Base-by-base conservation (phyloP, 306 rosid species). In the Geum urbanum region DNA sequence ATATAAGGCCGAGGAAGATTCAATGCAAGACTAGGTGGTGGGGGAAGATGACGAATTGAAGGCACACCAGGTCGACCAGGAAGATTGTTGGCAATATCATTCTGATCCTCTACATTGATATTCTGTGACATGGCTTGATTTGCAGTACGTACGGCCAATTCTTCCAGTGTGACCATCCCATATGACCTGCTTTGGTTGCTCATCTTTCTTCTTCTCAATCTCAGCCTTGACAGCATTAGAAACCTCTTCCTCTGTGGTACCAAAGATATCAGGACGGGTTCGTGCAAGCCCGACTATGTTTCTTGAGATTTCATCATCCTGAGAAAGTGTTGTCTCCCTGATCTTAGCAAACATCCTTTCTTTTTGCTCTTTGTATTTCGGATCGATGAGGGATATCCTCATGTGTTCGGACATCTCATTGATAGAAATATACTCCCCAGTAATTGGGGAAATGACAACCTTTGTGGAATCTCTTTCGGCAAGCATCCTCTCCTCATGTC, bases 101-200 rank as follows among this genome's bases (percentile, higher is more conserved):
- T 86, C 70, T 64, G 96, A 77, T 87, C 97, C 80, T 90, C 98
- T 32, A 84, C 83, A 1, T 75, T 83, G 10, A 88, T 65, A 82
- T 71, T 88, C 58, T 90, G 97, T 14, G 97, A 88, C 96, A 92
- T 82, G 64, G 98, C 97, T 73, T 90, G 97, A 79, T 87, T 94
- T 27, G 97, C 96, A 50, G 96, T 90, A n/a, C n/a, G n/a, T n/a
- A 12, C 95, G 97, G 57, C 96, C 96, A 72, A 94, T 94, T 77
- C 98, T 94, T 67, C 98, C 97, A 45, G 92, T 85, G 81, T 94
- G 98, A 72, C 98, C 98, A 77, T 94, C 98, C 98, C 97, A 94
- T 79, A 94, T 94, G 76, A 94, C 98, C 81, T 90, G 97, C 82
- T 94, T 88, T 47, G 98, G 95, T 71, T 94, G 97, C 79, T 90